Percentiles rank a stretch among this genome's conserved stretches.
phyloP scores from a whole-genome alignment of 331 rosid species.

The Quercus phellos region DNA sequence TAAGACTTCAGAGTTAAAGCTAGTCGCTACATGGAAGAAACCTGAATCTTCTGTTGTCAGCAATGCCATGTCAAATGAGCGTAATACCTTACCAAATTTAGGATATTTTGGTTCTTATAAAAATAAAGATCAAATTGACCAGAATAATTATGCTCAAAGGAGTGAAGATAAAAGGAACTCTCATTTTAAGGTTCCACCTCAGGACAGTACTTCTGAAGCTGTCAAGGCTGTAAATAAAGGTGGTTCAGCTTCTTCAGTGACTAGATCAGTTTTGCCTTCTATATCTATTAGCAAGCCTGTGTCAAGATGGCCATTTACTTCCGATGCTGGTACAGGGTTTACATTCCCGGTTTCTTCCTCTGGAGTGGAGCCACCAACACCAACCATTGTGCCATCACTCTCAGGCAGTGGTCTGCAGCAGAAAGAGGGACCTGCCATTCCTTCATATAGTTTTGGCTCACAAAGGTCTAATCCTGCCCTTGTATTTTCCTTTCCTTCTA shows the following conservation, averaged over 20 bases:
- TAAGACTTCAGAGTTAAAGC: constrained; percentile 69
- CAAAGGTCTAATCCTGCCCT: constrained; percentile 39
- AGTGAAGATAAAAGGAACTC: constrained; percentile 34
- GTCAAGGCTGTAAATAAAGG: constrained; percentile 19
- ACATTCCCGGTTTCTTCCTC: constrained; percentile 72
- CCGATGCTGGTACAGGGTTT: constrained; percentile 51
- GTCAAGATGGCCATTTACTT: constrained; percentile 49
- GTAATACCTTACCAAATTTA: constrained; percentile 24
- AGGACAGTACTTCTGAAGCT: constrained; percentile 30
- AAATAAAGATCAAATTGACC: constrained; percentile 25
- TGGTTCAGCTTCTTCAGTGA: constrained; percentile 21
- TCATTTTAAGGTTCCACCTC: constrained; percentile 29
- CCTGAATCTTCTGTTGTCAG: constrained; percentile 36
- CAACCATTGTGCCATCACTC: constrained; percentile 59
- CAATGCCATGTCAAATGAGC: constrained; percentile 36
- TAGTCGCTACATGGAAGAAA: constrained; percentile 57
- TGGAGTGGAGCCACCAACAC: constrained; percentile 76
- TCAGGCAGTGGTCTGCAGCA: constrained; percentile 31
- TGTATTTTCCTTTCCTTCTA: constrained; percentile 69
- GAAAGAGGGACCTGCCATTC: constrained; percentile 33
- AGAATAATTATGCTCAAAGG: constrained; percentile 23
- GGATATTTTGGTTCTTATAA: constrained; percentile 30
- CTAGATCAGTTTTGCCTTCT: constrained; percentile 55
- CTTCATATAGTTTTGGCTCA: constrained; percentile 53
- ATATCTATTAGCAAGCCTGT: constrained; percentile 55